Base-by-base conservation (phyloP, 2,329 filamentous ascomycete genomes). In the Monilinia fructicola region DNA sequence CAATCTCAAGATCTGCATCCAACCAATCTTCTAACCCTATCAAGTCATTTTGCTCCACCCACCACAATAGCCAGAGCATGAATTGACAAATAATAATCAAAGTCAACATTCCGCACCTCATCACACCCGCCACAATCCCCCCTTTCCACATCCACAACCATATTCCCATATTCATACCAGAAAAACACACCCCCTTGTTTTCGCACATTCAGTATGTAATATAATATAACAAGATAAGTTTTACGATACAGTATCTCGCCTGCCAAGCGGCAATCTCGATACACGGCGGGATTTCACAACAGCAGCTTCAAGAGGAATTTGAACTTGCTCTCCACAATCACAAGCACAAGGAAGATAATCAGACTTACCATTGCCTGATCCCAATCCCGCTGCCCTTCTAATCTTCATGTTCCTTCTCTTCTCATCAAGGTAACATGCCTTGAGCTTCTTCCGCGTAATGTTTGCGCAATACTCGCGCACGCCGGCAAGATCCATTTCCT, bases 171-270 rank as follows among this genome's bases (percentile, higher is more conserved):
- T 26, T 53, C 23, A 21, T 54, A 40, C 46, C 54, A 44, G n/a
- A 53, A 48, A 60, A 44, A 28, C 38, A 38, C 38, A 50, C 46
- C 54, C 54, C 26, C 26, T 53, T 65, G 28, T 65, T 62, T 40
- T 65, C 23, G 46, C 54, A 60, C 54, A 58, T 65, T 65, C 56
- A 65, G 64, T 53, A 65, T 46, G 48, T 60, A 58, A 65, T 50
- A 60, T 50, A 23, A 50, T 26, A 60, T 60, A 16, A 35, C 28
- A 38, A 26, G 18, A 23, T 50, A 60, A 18, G 18, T 0, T 50
- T 50, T 60, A 60, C 21, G 44, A 60, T 60, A 60, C 58, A 38
- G 58, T 60, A 60, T 60, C 58, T 60, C 58, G 46, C 46, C 58
- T 60, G 44, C 58, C 58, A 35, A 60, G 48, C 21, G 58, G 58